Evolutionary conservation across 2,329 filamentous ascomycete species (phyloP).

Genomic region (Stemphylium lycopersici): DNA sequence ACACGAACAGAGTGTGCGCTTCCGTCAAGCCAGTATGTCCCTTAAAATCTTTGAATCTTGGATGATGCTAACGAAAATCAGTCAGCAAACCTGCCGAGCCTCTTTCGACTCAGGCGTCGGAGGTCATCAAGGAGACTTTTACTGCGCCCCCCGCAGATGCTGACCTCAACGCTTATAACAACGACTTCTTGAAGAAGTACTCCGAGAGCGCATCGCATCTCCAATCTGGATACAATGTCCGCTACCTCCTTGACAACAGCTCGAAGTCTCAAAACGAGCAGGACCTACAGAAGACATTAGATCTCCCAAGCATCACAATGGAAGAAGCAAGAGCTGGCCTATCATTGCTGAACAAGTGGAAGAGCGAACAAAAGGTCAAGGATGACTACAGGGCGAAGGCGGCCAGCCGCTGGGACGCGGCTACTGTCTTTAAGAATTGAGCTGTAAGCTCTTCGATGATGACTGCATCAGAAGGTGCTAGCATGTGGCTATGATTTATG

Average conservation of each 20-base stretch:
- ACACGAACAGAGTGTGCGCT: constrained; percentile 74
- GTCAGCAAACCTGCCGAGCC: constrained; percentile 49
- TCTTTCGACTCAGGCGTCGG: constrained; percentile 69
- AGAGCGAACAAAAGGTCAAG: constrained; percentile 56
- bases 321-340: constrained; percentile 64
- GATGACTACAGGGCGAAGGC: constrained; percentile 56
- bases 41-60: background rate
- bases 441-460: background rate
- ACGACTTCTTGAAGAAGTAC: constrained; percentile 68
- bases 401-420: constrained; percentile 48
- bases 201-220: constrained; percentile 67
- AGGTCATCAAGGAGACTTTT: constrained; percentile 74
- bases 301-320: constrained; percentile 58
- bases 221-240: constrained; percentile 67
- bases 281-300: constrained; percentile 65
- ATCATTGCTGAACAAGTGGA: constrained; percentile 58
- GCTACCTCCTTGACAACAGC: constrained; percentile 63
- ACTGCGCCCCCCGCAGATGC: constrained; percentile 61
- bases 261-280: constrained; percentile 65
- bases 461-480: background rate
- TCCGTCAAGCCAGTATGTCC: constrained; percentile 64
- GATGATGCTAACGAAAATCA: constrained; percentile 22
- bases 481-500: constrained; percentile 3
- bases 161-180: constrained; percentile 69
- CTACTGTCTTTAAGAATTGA: constrained; percentile 42